Base-by-base conservation (phyloP, 768 basidiomycete genomes). In the Lentinula detonsa region DNA sequence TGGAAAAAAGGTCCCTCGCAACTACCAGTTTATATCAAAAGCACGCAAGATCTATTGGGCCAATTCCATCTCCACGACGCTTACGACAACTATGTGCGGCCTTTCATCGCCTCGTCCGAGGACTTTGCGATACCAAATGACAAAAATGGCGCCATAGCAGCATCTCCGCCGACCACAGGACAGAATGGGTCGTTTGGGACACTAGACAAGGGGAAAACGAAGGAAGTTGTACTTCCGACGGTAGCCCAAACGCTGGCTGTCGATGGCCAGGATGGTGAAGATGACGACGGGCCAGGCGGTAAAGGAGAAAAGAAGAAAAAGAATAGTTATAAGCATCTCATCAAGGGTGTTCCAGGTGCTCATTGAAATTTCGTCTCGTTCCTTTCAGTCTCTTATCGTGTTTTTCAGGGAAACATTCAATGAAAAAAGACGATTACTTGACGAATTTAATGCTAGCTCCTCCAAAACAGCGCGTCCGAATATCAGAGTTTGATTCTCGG, bases 51-150 rank as follows among this genome's bases (percentile, higher is more conserved):
- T 73, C 84, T 93, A 56, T 78, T 93, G 60, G 76, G 82, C 49
- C 85, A 86, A 62, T 90, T 93, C 67, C 76, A 82, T 54, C 83
- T 93, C 33, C 79, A 85, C 54, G 66, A 85, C 9, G 85, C 88
- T n/a, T 93, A 93, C 70, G 86, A 91, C 75, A 88, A 86, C 68
- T 88, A 92, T 67, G 91, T 92, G 55, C 80, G 86, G n/a, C 81
- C 84, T 10, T 74, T 76, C 67, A 69, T 74, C 43, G 61, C 71
- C 39, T 74, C 78, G 18, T 65, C 73, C 34, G 73, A 72, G 61
- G 69, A 71, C 28, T 13, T 35, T 13, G 37, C 59, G 60, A 50
- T 51, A 59, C n/a, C 39, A 23, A 56, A 48, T 40, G 60, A 51
- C 31, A 34, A 46, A 40, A 57, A 59, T 31, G 48, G 62, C 4